Conservation (phyloP, 1,139 yeast species). For the Meyerozyma carpophila region DNA sequence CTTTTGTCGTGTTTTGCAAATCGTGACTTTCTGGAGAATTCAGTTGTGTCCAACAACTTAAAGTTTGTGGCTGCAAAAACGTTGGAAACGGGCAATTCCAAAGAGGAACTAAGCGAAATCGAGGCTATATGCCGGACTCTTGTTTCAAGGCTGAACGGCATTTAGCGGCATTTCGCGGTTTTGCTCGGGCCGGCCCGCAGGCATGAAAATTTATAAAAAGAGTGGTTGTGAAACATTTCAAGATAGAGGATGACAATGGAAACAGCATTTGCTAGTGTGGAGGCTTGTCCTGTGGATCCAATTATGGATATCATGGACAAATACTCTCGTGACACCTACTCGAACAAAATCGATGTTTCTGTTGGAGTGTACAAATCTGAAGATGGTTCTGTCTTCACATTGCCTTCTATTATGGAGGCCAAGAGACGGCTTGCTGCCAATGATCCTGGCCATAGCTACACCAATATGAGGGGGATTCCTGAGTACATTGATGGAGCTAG, state of each 20-base stretch:
- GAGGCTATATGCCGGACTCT: not conserved
- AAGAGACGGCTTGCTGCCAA: slow-evolving; percentile 25
- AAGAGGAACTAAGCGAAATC: not conserved
- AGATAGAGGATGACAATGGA: not conserved
- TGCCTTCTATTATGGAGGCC: slow-evolving; percentile 35
- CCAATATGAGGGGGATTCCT: slow-evolving; percentile 39
- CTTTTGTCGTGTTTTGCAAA: not conserved
- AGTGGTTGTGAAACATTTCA: not conserved
- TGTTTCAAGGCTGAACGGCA: not conserved
- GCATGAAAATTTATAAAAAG: not conserved
- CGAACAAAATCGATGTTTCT: slow-evolving; percentile 34
- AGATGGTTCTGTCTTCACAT: slow-evolving; percentile 29
- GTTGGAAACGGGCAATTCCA: not conserved
- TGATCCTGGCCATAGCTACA: slow-evolving; percentile 43
- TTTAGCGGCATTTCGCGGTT: not conserved
- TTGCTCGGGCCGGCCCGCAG: not conserved
- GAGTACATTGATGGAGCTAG: slow-evolving; percentile 33
- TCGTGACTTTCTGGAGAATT: not conserved
- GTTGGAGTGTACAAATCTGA: slow-evolving; percentile 42
- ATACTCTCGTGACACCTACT: slow-evolving; percentile 22
- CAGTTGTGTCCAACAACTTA: not conserved
- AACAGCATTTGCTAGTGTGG: slow-evolving; percentile 17
- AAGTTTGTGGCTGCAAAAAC: not conserved
- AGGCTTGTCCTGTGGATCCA: slow-evolving; percentile 30
- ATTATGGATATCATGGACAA: slow-evolving; percentile 27